These are phyloP conservation scores for Macroventuria anomochaeta DNA, from an alignment of 2,329 filamentous ascomycete genomes.

Conservation along the genomic window DNA sequence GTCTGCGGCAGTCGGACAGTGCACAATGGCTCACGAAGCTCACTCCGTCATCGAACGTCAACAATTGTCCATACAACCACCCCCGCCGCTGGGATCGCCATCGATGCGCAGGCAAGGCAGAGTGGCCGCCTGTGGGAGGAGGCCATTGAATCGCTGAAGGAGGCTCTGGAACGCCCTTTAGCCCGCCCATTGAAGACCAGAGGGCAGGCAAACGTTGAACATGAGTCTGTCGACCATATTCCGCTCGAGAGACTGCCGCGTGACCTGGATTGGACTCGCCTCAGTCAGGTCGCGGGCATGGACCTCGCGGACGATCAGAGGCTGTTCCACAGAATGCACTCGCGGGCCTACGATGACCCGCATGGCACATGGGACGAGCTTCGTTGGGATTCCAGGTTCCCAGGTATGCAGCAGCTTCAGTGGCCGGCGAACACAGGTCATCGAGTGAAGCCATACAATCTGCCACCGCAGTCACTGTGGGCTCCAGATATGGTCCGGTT, in stretches of 20 bases:
- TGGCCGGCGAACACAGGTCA: conserved; percentile 53
- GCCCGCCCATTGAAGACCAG: not conserved
- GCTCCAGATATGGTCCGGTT: conserved; percentile 42
- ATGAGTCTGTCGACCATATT: conserved; percentile 3
- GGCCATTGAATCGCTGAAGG: conserved; percentile 56
- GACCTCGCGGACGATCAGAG: conserved; percentile 34
- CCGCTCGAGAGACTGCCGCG: conserved; percentile 22
- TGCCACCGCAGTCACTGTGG: conserved; percentile 57
- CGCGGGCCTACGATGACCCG: conserved; percentile 19
- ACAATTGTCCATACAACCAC: conserved; percentile 73
- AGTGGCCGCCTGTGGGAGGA: conserved; percentile 66
- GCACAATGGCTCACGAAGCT: conserved; percentile 58
- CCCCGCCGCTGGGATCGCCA: conserved; percentile 68
- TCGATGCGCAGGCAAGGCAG: conserved; percentile 67
- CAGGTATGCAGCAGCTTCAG: conserved; percentile 30
- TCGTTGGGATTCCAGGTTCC: conserved; percentile 37
- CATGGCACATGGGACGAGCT: conserved; percentile 37
- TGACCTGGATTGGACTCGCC: conserved; percentile 32
- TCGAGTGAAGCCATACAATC: conserved; percentile 33
- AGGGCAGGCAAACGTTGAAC: not conserved
- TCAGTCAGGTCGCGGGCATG: conserved; percentile 31
- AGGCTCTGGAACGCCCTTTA: conserved; percentile 49
- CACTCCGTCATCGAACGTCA: conserved; percentile 59
- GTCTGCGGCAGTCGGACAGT: conserved; percentile 64
- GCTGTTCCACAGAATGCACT: conserved; percentile 22